These are phyloP conservation scores for Vitellaria paradoxa DNA, from an alignment of 179 eudicot genomes.

Conservation along the genomic window DNA sequence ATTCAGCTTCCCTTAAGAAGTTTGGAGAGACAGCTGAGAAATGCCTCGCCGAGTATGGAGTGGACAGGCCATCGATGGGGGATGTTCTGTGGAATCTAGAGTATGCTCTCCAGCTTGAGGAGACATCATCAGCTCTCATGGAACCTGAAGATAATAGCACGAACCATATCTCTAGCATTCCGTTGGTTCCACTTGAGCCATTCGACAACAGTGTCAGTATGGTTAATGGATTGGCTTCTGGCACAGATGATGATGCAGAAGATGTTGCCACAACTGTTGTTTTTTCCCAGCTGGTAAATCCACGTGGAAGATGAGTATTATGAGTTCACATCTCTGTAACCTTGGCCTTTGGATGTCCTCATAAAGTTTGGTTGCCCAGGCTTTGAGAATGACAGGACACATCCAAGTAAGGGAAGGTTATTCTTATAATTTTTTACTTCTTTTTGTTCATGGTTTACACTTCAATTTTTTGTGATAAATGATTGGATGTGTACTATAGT, in stretches of 20 bases:
- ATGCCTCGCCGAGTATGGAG: constrained; percentile 84
- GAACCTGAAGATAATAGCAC: constrained; percentile 93
- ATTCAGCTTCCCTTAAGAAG: constrained; percentile 73
- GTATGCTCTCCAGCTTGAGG: constrained; percentile 92
- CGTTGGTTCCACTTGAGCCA: constrained; percentile 49
- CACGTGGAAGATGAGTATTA: constrained; percentile 75
- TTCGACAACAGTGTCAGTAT: constrained; percentile 69
- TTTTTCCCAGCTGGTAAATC: constrained; percentile 90
- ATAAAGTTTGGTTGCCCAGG: background rate
- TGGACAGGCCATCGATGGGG: constrained; percentile 94
- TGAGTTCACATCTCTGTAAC: background rate
- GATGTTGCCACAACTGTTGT: constrained; percentile 86
- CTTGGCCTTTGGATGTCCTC: constrained; percentile 10
- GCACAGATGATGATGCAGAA: constrained; percentile 77
- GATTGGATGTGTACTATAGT: background rate
- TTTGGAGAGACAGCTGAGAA: constrained; percentile 92
- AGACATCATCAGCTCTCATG: constrained; percentile 67
- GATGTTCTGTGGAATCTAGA: constrained; percentile 93
- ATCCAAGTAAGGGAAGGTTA: constrained; percentile 1
- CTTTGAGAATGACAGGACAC: background rate
- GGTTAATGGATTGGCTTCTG: constrained; percentile 52
- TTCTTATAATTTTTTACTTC: background rate
- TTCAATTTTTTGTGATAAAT: background rate
- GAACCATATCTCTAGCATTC: constrained; percentile 72
- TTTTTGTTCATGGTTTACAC: background rate